phyloP scores from a whole-genome alignment of 257 asterid species.

The Nicotiana benthamiana region DNA sequence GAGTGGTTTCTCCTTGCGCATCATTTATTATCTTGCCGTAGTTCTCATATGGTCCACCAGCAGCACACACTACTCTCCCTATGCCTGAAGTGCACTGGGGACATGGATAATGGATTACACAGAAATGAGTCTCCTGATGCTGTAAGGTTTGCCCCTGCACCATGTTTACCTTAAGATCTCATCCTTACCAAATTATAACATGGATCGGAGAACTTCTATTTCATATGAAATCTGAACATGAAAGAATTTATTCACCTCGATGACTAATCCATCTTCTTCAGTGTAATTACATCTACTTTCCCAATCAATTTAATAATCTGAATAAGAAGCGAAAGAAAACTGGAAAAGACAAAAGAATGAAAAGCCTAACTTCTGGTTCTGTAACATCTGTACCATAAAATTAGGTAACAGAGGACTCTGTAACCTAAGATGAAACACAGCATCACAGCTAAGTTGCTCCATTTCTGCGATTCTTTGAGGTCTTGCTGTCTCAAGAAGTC shows the following conservation, averaged over 20 bases:
- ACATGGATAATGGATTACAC: not conserved
- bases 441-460: slow-evolving; percentile 74
- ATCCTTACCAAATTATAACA: not conserved
- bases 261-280: not conserved
- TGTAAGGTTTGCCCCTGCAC: not conserved
- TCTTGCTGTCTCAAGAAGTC: slow-evolving; percentile 60
- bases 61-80: not conserved
- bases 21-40: not conserved
- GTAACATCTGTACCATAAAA: slow-evolving; percentile 55
- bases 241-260: not conserved
- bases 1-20: not conserved
- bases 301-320: slow-evolving; percentile 10
- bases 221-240: slow-evolving; percentile 4
- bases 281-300: not conserved
- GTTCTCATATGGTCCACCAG: not conserved
- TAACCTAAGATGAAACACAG: slow-evolving; percentile 54
- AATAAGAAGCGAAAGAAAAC: not conserved
- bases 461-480: slow-evolving; percentile 42
- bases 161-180: not conserved
- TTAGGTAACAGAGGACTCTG: slow-evolving; percentile 55
- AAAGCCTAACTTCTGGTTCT: slow-evolving; percentile 33
- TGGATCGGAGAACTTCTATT: not conserved
- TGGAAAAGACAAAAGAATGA: not conserved
- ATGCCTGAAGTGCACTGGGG: not conserved
- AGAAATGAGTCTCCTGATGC: not conserved